phyloP scores from a whole-genome alignment of 164 flowering plant species.

The Berberis thunbergii region DNA sequence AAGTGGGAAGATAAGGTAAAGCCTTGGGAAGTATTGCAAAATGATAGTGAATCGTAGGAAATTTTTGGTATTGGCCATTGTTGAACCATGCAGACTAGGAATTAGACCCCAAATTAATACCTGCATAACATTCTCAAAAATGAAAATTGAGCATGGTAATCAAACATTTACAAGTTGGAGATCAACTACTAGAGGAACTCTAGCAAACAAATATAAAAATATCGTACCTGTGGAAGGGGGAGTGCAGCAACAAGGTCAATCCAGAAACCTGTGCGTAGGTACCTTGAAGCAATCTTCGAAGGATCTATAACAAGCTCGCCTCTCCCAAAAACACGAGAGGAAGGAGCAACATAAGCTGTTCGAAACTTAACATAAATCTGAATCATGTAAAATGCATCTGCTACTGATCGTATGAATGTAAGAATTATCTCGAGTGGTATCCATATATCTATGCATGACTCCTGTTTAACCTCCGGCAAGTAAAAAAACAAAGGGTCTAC shows the following conservation, averaged over 20 bases:
- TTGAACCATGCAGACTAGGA: not conserved
- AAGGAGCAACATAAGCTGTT: slow-evolving; percentile 87
- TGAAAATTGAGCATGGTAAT: no score
- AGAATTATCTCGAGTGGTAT: slow-evolving; percentile 43
- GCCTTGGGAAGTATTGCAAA: not conserved
- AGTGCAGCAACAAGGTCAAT: slow-evolving; percentile 72
- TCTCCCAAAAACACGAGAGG: slow-evolving; percentile 93
- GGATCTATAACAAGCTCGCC: slow-evolving; percentile 87
- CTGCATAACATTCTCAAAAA: not conserved
- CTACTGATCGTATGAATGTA: slow-evolving; percentile 51
- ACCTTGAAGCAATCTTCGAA: slow-evolving; percentile 57
- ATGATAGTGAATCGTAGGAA: not conserved
- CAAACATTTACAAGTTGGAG: no score
- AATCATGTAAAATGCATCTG: slow-evolving; percentile 63
- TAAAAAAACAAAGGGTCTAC: slow-evolving; percentile 85
- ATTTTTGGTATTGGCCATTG: not conserved
- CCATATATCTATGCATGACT: slow-evolving; percentile 51
- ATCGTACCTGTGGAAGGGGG: slow-evolving; percentile 86
- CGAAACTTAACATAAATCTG: slow-evolving; percentile 65
- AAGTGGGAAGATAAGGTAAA: not conserved
- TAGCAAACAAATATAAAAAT: not conserved
- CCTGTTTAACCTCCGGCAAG: slow-evolving; percentile 39
- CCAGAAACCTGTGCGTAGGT: slow-evolving; percentile 53
- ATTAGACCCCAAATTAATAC: not conserved
- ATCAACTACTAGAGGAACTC: not conserved